Conservation (phyloP, 768 basidiomycete genomes). For the Boletus pseudo-olivaceus region DNA sequence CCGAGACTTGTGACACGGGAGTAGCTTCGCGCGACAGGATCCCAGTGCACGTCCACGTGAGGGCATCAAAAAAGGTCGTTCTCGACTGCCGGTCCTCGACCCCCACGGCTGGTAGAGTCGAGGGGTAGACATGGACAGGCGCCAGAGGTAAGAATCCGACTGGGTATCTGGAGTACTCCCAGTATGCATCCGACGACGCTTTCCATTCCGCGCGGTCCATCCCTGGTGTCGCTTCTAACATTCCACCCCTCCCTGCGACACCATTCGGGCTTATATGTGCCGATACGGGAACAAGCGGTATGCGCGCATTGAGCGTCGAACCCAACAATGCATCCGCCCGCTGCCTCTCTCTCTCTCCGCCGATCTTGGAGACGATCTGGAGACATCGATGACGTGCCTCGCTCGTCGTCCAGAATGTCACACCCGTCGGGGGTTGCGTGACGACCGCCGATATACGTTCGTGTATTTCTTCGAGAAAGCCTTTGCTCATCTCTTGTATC, state of each 20-base stretch:
- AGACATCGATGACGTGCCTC: constrained; percentile 73
- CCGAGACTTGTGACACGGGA: background rate
- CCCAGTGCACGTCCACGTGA: constrained; percentile 50
- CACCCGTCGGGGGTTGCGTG: background rate
- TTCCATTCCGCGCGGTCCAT: background rate
- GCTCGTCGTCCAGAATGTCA: constrained; percentile 77
- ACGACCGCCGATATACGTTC: constrained; percentile 38
- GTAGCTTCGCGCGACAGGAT: constrained; percentile 48
- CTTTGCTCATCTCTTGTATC: constrained; percentile 67
- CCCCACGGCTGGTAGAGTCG: constrained; percentile 17
- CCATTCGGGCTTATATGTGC: background rate
- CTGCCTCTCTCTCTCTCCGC: constrained; percentile 62
- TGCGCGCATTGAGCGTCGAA: constrained; percentile 10
- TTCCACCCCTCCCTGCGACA: too few relatives aligned
- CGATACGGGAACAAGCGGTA: constrained; percentile 8
- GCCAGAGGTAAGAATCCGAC: constrained; percentile 52
- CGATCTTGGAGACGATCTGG: constrained; percentile 79
- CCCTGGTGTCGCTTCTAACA: background rate
- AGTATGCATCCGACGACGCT: constrained; percentile 44
- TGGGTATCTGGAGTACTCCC: constrained; percentile 60
- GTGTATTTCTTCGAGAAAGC: constrained; percentile 59
- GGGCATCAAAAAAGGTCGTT: constrained; percentile 41
- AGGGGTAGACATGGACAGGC: constrained; percentile 52
- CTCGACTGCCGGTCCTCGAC: background rate
- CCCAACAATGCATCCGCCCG: constrained; percentile 63